These are phyloP conservation scores for Mycena haematopus DNA, from an alignment of 768 basidiomycete species.

Conservation along the genomic window DNA sequence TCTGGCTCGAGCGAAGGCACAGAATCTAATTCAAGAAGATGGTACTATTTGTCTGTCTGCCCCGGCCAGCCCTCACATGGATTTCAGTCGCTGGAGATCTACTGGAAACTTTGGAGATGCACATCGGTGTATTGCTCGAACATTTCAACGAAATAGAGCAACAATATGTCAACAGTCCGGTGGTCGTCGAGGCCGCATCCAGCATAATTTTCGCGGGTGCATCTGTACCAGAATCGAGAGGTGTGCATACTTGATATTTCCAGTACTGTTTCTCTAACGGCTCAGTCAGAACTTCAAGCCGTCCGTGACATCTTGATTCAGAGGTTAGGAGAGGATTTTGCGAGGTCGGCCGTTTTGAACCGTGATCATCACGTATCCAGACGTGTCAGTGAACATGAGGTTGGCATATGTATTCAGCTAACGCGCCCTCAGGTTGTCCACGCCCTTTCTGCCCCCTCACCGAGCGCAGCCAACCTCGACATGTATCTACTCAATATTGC, in stretches of 20 bases:
- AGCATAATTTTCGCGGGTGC: constrained; percentile 67
- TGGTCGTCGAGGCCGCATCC: constrained; percentile 69
- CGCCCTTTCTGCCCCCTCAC: constrained; percentile 56
- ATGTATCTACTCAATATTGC: constrained; percentile 61
- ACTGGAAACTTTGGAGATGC: constrained; percentile 70
- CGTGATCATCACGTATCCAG: constrained; percentile 60
- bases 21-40: constrained; percentile 70
- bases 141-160: constrained; percentile 63
- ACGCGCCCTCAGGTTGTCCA: constrained; percentile 50
- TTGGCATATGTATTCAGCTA: neutral
- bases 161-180: constrained; percentile 53
- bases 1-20: constrained; percentile 76
- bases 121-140: constrained; percentile 66
- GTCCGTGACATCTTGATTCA: constrained; percentile 62
- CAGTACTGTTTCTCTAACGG: constrained; percentile 11
- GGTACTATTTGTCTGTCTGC: constrained; percentile 16
- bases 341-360: constrained; percentile 56
- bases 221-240: constrained; percentile 62
- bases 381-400: constrained; percentile 42
- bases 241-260: constrained; percentile 39
- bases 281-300: constrained; percentile 57
- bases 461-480: constrained; percentile 64
- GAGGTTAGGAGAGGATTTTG: constrained; percentile 63
- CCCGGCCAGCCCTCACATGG: neutral
- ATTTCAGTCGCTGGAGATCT: constrained; percentile 53